These are phyloP conservation scores for Vicia faba DNA, from an alignment of 306 rosid genomes.

Conservation along the genomic window DNA sequence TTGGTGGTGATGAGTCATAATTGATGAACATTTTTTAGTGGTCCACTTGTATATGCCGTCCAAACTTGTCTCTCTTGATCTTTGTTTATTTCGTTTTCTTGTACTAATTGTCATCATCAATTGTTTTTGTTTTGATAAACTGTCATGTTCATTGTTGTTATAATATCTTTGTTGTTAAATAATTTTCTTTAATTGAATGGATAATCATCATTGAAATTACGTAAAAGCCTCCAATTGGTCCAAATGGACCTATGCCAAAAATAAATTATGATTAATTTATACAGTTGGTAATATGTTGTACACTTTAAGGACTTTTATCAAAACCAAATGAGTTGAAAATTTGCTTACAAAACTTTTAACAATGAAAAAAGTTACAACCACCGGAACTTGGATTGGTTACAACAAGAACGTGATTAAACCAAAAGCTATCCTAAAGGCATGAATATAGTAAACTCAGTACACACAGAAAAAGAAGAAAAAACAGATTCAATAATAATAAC, in stretches of 20 bases:
- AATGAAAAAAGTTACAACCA: too few relatives aligned
- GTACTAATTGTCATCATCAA: neutral
- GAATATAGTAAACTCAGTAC: too few relatives aligned
- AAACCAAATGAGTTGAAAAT: neutral
- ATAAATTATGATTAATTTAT: too few relatives aligned
- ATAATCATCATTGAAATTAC: neutral
- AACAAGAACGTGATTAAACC: too few relatives aligned
- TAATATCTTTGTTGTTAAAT: neutral
- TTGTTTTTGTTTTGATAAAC: neutral
- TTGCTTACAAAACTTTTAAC: too few relatives aligned
- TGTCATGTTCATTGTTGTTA: neutral
- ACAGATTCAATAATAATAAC: too few relatives aligned
- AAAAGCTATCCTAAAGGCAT: too few relatives aligned
- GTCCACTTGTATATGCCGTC: constrained; percentile 49
- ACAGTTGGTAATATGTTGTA: too few relatives aligned
- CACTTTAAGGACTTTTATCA: too few relatives aligned
- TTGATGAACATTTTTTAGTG: constrained; percentile 28
- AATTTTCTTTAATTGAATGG: neutral
- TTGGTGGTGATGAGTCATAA: constrained; percentile 46
- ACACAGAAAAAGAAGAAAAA: too few relatives aligned
- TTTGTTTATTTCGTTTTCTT: constrained; percentile 18
- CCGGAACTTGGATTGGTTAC: too few relatives aligned
- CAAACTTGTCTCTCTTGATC: neutral
- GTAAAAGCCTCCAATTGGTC: neutral
- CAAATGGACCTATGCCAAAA: neutral